Conservation (phyloP, 164 flowering plant species). For the Chimonanthus salicifolius region DNA sequence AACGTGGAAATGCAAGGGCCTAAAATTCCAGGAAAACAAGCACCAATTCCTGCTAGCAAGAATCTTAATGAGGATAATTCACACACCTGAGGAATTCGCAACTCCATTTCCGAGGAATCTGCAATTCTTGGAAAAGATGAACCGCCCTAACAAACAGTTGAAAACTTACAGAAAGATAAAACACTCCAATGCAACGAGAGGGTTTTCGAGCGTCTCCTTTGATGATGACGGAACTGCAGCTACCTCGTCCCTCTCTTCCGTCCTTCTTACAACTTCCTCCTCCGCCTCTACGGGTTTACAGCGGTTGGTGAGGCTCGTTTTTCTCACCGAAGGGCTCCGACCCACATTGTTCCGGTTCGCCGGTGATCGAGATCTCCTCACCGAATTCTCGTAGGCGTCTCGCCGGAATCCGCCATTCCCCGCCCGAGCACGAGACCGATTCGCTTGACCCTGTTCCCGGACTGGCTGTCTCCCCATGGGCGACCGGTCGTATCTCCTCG, state of each 20-base stretch:
- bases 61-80: too few species aligned
- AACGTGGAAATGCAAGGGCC: neutral
- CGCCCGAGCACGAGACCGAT: neutral
- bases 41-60: too few species aligned
- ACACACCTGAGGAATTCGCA: too few species aligned
- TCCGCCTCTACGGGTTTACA: constrained; percentile 1
- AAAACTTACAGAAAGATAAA: neutral
- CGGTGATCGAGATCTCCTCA: constrained; percentile 38
- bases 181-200: neutral
- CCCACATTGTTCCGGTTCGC: constrained; percentile 22
- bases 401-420: constrained; percentile 10
- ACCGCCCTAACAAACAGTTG: neutral
- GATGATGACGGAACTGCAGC: neutral
- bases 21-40: neutral
- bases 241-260: constrained; percentile 1
- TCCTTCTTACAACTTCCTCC: neutral
- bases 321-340: constrained; percentile 11
- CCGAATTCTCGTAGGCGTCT: constrained; percentile 20
- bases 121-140: neutral
- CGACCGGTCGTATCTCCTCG: constrained; percentile 20
- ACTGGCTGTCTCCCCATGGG: constrained; percentile 16
- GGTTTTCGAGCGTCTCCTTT: constrained; percentile 25
- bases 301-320: constrained; percentile 28
- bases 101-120: too few species aligned
- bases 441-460: constrained; percentile 15